Conservation (phyloP, 768 basidiomycete species). For the Hygrocybe coccinea region DNA sequence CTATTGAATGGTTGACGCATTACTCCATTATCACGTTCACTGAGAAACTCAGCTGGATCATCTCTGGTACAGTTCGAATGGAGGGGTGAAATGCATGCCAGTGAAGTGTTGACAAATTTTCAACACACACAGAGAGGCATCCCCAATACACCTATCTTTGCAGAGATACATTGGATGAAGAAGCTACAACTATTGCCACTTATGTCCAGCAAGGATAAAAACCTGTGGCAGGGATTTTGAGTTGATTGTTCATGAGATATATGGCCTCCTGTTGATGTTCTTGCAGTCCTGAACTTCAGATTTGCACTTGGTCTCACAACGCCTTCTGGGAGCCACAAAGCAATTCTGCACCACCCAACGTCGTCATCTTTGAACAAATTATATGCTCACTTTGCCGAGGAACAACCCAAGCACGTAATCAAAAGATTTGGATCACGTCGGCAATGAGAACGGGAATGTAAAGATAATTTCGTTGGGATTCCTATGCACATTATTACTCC, state of each 20-base stretch:
- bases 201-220: background rate
- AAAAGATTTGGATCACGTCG: constrained; percentile 18
- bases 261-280: background rate
- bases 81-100: constrained; percentile 1
- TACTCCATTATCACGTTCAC: constrained; percentile 6
- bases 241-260: constrained; percentile 2
- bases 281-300: constrained; percentile 18
- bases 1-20: constrained; percentile 17
- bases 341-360: constrained; percentile 4
- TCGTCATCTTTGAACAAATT: constrained; percentile 14
- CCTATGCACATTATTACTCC: no score
- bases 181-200: background rate
- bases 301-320: constrained; percentile 14
- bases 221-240: constrained; percentile 15
- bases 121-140: constrained; percentile 15
- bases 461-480: no score
- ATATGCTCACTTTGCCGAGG: constrained; percentile 16
- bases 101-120: constrained; percentile 15
- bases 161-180: constrained; percentile 8
- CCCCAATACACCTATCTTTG: background rate
- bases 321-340: constrained; percentile 6
- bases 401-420: constrained; percentile 3
- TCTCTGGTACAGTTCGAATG: constrained; percentile 10
- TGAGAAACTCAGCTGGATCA: constrained; percentile 9
- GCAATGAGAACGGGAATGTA: constrained; percentile 11